These are phyloP conservation scores for Chlorociboria aeruginascens DNA, from an alignment of 495 filamentous ascomycete species.

Conservation along the genomic window DNA sequence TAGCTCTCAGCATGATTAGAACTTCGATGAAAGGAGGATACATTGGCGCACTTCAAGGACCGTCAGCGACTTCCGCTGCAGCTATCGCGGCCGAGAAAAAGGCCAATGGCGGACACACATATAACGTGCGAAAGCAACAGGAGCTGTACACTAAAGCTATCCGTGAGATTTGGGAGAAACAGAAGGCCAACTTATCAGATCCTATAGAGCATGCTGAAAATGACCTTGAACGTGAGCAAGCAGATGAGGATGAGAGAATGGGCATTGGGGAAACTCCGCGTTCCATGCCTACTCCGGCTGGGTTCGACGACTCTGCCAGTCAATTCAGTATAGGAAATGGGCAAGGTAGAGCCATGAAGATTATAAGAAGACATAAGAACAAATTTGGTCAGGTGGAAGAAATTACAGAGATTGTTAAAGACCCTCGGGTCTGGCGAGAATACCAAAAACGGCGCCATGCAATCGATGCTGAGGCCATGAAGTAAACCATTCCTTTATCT, in stretches of 20 bases:
- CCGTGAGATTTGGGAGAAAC: conserved; percentile 77
- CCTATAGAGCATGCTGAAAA: conserved; percentile 47
- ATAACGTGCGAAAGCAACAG: conserved; percentile 92
- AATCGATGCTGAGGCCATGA: conserved; percentile 46
- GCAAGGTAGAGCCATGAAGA: conserved; percentile 53
- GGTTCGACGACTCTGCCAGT: conserved; percentile 67
- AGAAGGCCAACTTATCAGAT: conserved; percentile 62
- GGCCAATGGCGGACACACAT: conserved; percentile 86
- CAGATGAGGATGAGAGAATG: conserved; percentile 37
- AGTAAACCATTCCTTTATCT: conserved; percentile 32
- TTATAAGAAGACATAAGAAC: conserved; percentile 52
- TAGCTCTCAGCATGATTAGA: conserved; percentile 90
- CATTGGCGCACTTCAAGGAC: conserved; percentile 78
- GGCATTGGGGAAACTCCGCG: conserved; percentile 7
- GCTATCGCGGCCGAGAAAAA: conserved; percentile 50
- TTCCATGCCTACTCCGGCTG: conserved; percentile 26
- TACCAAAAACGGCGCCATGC: conserved; percentile 41
- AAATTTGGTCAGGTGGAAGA: conserved; percentile 47
- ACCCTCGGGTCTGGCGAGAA: conserved; percentile 28
- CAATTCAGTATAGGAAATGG: conserved; percentile 74
- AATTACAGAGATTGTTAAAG: conserved; percentile 25
- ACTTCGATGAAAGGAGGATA: conserved; percentile 99
- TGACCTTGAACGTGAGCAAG: conserved; percentile 51
- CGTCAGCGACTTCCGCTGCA: conserved; percentile 69
- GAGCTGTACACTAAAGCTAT: conserved; percentile 81